These are phyloP conservation scores for Picea sitchensis DNA, from an alignment of 75 land plant genomes.

Conservation along the genomic window DNA sequence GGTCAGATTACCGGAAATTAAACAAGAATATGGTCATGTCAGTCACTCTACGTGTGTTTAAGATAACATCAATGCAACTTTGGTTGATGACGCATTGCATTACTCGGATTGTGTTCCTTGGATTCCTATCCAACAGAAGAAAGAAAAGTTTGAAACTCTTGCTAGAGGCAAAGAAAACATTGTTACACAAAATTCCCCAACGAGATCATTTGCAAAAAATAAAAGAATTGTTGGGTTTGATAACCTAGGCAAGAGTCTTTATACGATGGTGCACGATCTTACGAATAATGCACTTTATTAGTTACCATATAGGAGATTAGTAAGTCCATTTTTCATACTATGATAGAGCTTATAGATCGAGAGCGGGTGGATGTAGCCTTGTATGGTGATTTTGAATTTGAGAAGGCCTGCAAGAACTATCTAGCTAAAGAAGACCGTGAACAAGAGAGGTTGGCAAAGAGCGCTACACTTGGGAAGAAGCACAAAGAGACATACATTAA, in stretches of 20 bases:
- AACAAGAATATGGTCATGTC: not conserved
- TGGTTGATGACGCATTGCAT: not conserved
- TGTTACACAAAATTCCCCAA: no score
- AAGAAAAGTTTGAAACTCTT: no score
- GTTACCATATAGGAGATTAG: constrained; percentile 55
- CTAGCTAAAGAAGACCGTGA: constrained; percentile 85
- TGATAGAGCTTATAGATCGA: constrained; percentile 92
- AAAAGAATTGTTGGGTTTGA: no score
- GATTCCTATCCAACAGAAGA: no score
- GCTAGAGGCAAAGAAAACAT: no score
- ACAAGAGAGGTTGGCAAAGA: constrained; percentile 86
- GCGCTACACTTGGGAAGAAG: constrained; percentile 82
- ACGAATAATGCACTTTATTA: no score
- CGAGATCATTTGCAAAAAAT: no score
- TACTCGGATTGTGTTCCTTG: no score
- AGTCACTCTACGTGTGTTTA: not conserved
- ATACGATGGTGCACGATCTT: no score
- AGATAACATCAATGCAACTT: not conserved
- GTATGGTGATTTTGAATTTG: constrained; percentile 96
- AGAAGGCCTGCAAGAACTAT: constrained; percentile 93
- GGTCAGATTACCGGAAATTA: not conserved
- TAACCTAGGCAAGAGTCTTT: no score
- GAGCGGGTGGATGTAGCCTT: constrained; percentile 89
- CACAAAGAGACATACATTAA: constrained; percentile 47
- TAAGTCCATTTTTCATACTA: constrained; percentile 67